Evolutionary conservation across 345 rosid genomes (phyloP).

Genomic region (Excoecaria cochinchinensis): DNA sequence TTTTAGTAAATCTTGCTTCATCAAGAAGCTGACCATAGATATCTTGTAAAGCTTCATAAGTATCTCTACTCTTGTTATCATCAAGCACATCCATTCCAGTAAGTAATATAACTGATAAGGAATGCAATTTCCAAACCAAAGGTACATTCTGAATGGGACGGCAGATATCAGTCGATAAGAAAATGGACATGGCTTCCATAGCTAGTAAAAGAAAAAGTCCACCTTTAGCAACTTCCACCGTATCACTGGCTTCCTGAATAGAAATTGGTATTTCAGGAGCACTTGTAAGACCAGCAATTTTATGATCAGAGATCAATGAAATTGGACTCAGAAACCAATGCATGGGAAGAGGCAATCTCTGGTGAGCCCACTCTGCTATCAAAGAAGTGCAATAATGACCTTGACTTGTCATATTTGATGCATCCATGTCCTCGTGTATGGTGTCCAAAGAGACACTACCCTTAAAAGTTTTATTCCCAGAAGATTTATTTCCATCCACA

Average conservation of each 20-base stretch:
- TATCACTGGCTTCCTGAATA: constrained; percentile 32
- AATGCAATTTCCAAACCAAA: constrained; percentile 83
- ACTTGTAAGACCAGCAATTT: constrained; percentile 33
- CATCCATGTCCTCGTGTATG: constrained; percentile 66
- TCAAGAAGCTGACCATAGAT: constrained; percentile 64
- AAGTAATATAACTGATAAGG: constrained; percentile 65
- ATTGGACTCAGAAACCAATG: constrained; percentile 96
- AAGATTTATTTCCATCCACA: constrained; percentile 16
- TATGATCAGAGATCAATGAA: constrained; percentile 40
- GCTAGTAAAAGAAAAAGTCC: constrained; percentile 85
- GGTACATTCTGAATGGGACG: constrained; percentile 58
- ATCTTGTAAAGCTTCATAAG: constrained; percentile 70
- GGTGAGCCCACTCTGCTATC: constrained; percentile 71
- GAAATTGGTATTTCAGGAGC: constrained; percentile 21
- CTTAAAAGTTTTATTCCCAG: constrained; percentile 24
- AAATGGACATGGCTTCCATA: constrained; percentile 57
- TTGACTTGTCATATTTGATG: constrained; percentile 38
- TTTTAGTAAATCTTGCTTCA: constrained; percentile 32
- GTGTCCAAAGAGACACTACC: constrained; percentile 53
- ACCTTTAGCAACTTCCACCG: constrained; percentile 56
- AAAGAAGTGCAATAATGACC: constrained; percentile 31
- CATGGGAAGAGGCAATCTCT: constrained; percentile 78
- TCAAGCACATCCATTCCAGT: constrained; percentile 72
- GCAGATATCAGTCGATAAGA: constrained; percentile 32
- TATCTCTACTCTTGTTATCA: constrained; percentile 60